Evolutionary conservation across 2,329 filamentous ascomycete species (phyloP).

Genomic region (Aspergillus tamarii): DNA sequence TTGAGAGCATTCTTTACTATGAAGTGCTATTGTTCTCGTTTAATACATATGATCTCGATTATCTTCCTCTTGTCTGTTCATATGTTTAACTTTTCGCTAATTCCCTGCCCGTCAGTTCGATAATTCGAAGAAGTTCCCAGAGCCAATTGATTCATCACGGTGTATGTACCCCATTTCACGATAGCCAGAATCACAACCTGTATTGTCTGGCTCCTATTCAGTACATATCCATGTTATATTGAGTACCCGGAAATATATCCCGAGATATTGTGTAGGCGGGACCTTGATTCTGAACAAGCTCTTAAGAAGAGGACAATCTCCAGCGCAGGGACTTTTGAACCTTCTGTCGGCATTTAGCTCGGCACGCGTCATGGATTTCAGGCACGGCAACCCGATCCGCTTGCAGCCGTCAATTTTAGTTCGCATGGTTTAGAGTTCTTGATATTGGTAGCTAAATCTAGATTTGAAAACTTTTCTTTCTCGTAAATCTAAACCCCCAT

Average conservation of each 20-base stretch:
- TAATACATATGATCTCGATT: neutral
- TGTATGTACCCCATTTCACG: neutral
- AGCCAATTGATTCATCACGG: neutral
- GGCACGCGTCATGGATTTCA: slow-evolving; percentile 22
- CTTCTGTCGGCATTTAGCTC: slow-evolving; percentile 28
- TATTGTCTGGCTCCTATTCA: neutral
- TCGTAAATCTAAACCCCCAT: neutral
- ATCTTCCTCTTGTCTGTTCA: neutral
- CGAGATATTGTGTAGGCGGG: neutral
- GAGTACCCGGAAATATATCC: neutral
- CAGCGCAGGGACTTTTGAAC: neutral
- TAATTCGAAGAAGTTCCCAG: neutral
- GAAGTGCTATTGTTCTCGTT: neutral
- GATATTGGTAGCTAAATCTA: neutral
- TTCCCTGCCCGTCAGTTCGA: neutral
- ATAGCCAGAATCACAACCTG: neutral
- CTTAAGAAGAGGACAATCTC: neutral
- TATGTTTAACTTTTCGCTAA: neutral
- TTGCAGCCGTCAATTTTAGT: slow-evolving; percentile 14
- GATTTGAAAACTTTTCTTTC: neutral
- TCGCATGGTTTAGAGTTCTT: neutral
- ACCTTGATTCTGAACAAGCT: neutral
- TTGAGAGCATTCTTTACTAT: neutral
- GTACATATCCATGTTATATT: neutral
- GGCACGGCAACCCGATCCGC: slow-evolving; percentile 29